A percentile compares a stretch with the other conserved stretches of the same genome.
phyloP scores from a whole-genome alignment of 805 yeast species.

The Metschnikowia borealis region DNA sequence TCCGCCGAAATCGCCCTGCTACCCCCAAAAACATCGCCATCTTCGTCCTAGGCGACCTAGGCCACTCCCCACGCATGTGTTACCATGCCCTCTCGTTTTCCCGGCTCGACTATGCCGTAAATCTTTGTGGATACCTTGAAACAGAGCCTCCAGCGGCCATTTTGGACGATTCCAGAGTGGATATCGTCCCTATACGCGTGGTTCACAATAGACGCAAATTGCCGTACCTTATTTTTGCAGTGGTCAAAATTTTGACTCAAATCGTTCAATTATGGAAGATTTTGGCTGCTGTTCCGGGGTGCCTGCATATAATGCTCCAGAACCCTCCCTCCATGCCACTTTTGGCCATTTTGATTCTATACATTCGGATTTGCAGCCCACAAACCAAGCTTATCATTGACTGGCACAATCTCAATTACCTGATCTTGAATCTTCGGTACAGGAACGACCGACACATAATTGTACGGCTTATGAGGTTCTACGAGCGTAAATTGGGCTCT shows the following conservation, averaged over 20 bases:
- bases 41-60: constrained; percentile 87
- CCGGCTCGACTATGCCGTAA: constrained; percentile 67
- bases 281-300: constrained; percentile 53
- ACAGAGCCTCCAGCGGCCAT: constrained; percentile 50
- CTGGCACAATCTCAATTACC: constrained; percentile 94
- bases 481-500: constrained; percentile 61
- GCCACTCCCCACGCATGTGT: constrained; percentile 92
- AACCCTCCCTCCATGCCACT: constrained; percentile 94
- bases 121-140: constrained; percentile 78
- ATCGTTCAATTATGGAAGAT: constrained; percentile 42
- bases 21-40: constrained; percentile 57
- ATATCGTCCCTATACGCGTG: constrained; percentile 45
- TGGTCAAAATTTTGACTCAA: constrained; percentile 58
- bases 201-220: constrained; percentile 35
- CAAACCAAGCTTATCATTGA: constrained; percentile 72
- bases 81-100: constrained; percentile 83
- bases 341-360: constrained; percentile 56
- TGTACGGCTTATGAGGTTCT: constrained; percentile 53
- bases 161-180: constrained; percentile 47
- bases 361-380: constrained; percentile 45
- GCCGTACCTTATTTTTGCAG: constrained; percentile 58
- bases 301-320: constrained; percentile 69
- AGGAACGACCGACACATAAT: constrained; percentile 52
- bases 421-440: constrained; percentile 69
- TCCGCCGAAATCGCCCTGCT: constrained; percentile 21